Evolutionary conservation across 1,284 basidiomycete genomes (phyloP).

Genomic region (Ustilago nuda): DNA sequence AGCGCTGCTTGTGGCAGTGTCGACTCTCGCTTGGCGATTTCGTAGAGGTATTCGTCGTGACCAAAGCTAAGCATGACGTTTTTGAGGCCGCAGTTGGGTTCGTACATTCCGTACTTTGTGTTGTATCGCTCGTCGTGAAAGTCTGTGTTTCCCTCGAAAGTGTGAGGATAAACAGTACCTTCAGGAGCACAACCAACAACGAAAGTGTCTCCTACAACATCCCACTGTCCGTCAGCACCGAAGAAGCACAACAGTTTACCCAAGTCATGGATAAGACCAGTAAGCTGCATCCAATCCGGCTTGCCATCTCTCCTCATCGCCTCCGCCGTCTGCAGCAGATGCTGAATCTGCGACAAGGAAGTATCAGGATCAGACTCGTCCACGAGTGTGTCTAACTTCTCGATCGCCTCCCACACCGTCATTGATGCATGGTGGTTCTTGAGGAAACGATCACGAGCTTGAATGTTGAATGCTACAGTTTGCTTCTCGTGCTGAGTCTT

Average conservation of each 20-base stretch:
- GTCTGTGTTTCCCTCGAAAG: conserved; percentile 84
- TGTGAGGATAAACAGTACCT: conserved; percentile 77
- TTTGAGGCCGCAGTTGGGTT: conserved; percentile 84
- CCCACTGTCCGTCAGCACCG: conserved; percentile 81
- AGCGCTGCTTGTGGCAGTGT: conserved; percentile 84
- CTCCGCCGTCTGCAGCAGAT: conserved; percentile 89
- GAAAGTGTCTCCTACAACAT: conserved; percentile 86
- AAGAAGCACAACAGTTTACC: conserved; percentile 59
- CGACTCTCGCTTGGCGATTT: conserved; percentile 51
- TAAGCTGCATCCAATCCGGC: conserved; percentile 77
- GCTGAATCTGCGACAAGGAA: conserved; percentile 79
- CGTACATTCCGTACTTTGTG: conserved; percentile 85
- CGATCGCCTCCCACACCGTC: conserved; percentile 87
- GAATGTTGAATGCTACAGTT: conserved; percentile 61
- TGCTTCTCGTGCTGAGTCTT: conserved; percentile 90
- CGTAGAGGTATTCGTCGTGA: conserved; percentile 76
- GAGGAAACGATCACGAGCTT: conserved; percentile 43
- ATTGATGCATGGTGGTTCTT: conserved; percentile 45
- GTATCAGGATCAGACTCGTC: conserved; percentile 83
- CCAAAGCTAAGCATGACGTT: conserved; percentile 92
- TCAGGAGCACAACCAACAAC: conserved; percentile 86
- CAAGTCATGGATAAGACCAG: conserved; percentile 76
- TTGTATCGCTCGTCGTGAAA: conserved; percentile 78
- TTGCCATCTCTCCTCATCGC: conserved; percentile 88
- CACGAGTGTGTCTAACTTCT: conserved; percentile 85